Base-by-base conservation (phyloP, 2,329 filamentous ascomycete genomes). In the Cytospora piceae region DNA sequence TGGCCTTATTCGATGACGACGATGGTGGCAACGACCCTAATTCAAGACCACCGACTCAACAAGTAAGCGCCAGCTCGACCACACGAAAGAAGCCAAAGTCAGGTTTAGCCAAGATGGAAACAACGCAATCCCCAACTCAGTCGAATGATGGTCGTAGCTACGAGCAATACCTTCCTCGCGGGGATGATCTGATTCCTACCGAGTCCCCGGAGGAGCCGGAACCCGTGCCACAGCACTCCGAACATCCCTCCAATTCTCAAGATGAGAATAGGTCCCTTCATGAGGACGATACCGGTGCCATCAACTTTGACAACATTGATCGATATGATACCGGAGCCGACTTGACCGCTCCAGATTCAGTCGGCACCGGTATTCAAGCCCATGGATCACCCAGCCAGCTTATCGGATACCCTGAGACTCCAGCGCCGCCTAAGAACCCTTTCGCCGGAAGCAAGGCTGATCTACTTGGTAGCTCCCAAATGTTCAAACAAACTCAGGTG, bases 71-170 rank as follows among this genome's bases (percentile, higher is more conserved):
- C 11, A 42, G 14, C 11, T 20, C 39, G 17, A 56, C n/a, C n/a
- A 15, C 32, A 54, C 34, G 34, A 12, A 63, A 61, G 54, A 51
- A 58, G 27, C 49, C 51, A 20, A 57, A 52, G 27, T 39, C 49
- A 22, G 37, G 46, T 14, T 22, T 24, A 51, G 27, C 9, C 29
- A 81, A 75, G 60, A 83, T 80, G 76, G 78, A 82, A 37, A 75
- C 73, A n/a, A 84, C 82, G 14, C 80, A 82, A 64, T 84, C 84
- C 12, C 82, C 82, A 1, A 87, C 85, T 1, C 85, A 87, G 73
- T 77, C 80, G 65, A 87, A 87, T 69, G 80, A 82, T 54, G 83
- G 79, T 56, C 81, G 85, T 46, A 85, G 85, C 73, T 87, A 87
- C 69, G 80, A 81, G 9, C 75, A 79, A 69, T 78, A 82, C 74